phyloP scores from a whole-genome alignment of 805 yeast genomes.

The Lipomyces chichibuensis region DNA sequence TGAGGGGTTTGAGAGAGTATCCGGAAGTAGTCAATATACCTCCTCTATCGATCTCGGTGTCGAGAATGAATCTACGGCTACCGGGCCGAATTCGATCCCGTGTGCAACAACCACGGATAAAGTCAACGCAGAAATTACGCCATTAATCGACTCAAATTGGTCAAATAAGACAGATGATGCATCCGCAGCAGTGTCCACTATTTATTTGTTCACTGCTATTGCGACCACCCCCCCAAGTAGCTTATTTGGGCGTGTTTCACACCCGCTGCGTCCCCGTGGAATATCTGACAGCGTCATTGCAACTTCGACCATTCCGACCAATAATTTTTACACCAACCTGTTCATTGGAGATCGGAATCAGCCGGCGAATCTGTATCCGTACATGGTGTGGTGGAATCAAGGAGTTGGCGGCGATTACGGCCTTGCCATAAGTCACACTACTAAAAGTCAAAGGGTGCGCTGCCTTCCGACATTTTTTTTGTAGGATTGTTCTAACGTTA shows the following conservation, averaged over 20 bases:
- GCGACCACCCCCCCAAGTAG: conserved; percentile 24
- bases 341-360: conserved; percentile 58
- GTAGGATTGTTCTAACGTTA: too few relatives aligned
- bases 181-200: not conserved
- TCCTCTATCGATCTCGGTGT: not conserved
- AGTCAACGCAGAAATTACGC: not conserved
- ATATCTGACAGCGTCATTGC: conserved; percentile 38
- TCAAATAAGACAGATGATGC: not conserved
- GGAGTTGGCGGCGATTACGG: conserved; percentile 52
- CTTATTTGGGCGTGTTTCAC: conserved; percentile 15
- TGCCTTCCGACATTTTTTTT: not conserved
- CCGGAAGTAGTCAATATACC: not conserved
- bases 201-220: conserved; percentile 26
- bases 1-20: not conserved
- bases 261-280: conserved; percentile 29
- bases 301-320: conserved; percentile 61
- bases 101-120: not conserved
- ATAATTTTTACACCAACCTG: conserved; percentile 74
- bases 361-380: conserved; percentile 68
- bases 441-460: conserved; percentile 47
- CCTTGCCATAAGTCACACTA: conserved; percentile 64
- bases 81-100: not conserved
- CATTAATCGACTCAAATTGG: not conserved
- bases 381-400: conserved; percentile 60
- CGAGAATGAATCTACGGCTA: not conserved